These are phyloP conservation scores for Mrakiaceae sp. DNA, from an alignment of 1,284 basidiomycete species.

Conservation along the genomic window DNA sequence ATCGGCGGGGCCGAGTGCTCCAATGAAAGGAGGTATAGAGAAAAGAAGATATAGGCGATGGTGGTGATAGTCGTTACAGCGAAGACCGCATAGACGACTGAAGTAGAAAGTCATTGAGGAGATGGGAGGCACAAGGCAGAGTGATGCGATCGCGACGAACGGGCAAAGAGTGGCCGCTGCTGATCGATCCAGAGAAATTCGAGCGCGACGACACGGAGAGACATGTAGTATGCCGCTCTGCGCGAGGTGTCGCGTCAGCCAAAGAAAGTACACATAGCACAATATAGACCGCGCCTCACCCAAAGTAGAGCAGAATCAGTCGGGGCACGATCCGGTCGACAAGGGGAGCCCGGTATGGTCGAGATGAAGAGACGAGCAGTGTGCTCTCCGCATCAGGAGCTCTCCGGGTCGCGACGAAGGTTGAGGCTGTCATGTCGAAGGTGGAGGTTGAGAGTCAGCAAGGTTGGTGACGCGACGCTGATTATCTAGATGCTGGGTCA, in stretches of 20 bases:
- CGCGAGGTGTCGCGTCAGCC: too few relatives aligned
- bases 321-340: conserved; percentile 4
- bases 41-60: background rate
- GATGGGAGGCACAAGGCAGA: background rate
- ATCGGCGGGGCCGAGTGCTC: background rate
- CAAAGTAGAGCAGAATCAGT: conserved; percentile 5
- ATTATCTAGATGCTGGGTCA: too few relatives aligned
- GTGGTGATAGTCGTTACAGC: background rate
- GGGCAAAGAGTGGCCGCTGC: background rate
- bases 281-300: background rate
- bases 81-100: background rate
- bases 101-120: background rate
- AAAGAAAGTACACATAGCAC: background rate
- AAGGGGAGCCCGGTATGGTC: background rate
- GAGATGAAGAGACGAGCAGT: too few relatives aligned
- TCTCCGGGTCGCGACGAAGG: too few relatives aligned
- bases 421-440: too few relatives aligned
- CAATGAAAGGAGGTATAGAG: background rate
- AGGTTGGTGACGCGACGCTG: too few relatives aligned
- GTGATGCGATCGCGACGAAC: background rate
- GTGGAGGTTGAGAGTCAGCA: too few relatives aligned
- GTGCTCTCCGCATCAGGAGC: too few relatives aligned
- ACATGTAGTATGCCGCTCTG: background rate
- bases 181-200: background rate
- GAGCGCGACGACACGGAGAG: background rate